A percentile compares a stretch with the other conserved stretches of the same genome.
Evolutionary conservation across 768 basidiomycete species (phyloP).

Genomic region (Mycena latifolia): DNA sequence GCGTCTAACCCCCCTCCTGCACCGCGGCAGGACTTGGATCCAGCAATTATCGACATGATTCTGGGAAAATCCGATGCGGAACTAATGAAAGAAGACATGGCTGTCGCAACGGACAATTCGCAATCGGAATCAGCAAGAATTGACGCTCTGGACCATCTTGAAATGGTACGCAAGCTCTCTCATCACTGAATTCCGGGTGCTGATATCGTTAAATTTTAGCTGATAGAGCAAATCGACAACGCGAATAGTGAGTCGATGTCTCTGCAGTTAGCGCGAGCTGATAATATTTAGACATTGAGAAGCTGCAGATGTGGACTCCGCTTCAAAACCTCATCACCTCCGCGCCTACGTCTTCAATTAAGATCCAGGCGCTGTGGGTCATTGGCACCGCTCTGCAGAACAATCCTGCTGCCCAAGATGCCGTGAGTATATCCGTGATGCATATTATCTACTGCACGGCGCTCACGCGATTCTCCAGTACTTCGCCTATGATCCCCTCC

Average conservation of each 20-base stretch:
- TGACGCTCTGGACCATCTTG: slow-evolving; percentile 83
- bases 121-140: slow-evolving; percentile 70
- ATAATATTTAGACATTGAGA: slow-evolving; percentile 71
- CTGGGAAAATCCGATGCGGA: slow-evolving; percentile 87
- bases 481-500: slow-evolving; percentile 73
- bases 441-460: background rate
- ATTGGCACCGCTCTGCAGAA: slow-evolving; percentile 92
- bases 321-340: slow-evolving; percentile 73
- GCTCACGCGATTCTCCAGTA: slow-evolving; percentile 58
- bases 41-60: slow-evolving; percentile 87
- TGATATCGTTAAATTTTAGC: slow-evolving; percentile 52
- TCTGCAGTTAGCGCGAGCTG: background rate
- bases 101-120: slow-evolving; percentile 68
- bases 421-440: slow-evolving; percentile 58
- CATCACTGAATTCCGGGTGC: background rate
- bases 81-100: slow-evolving; percentile 86
- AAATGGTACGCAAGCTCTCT: slow-evolving; percentile 71
- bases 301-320: slow-evolving; percentile 84
- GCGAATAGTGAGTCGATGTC: slow-evolving; percentile 77
- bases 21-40: slow-evolving; percentile 71
- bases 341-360: slow-evolving; percentile 69
- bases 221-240: slow-evolving; percentile 92
- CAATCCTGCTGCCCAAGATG: slow-evolving; percentile 85
- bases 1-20: slow-evolving; percentile 48
- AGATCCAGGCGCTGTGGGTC: slow-evolving; percentile 83